Percentiles rank a stretch among this genome's conserved stretches.
Evolutionary conservation across 257 asterid species (phyloP).

Genomic region (Linderniella brevidens): DNA sequence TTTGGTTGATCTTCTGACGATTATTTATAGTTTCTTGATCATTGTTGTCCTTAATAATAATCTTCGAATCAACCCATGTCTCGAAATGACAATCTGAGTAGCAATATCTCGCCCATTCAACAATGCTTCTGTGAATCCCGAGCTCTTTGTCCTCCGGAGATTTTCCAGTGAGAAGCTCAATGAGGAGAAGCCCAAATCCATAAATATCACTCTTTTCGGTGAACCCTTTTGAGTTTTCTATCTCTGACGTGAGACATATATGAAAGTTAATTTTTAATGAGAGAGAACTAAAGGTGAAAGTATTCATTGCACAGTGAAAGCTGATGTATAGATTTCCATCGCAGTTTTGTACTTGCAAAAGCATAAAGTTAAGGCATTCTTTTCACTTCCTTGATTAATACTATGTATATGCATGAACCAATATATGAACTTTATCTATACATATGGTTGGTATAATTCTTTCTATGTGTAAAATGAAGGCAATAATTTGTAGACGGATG

Average conservation of each 20-base stretch:
- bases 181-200: conserved; percentile 49
- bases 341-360: conserved; percentile 13
- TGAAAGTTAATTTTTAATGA: no score
- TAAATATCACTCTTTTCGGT: conserved; percentile 36
- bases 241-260: conserved; percentile 21
- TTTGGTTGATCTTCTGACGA: conserved; percentile 24
- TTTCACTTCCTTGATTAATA: no score
- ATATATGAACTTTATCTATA: neutral
- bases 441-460: neutral
- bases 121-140: conserved; percentile 30
- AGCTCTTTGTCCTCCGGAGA: conserved; percentile 32
- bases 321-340: conserved; percentile 4
- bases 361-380: no score
- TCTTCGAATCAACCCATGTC: conserved; percentile 37
- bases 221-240: conserved; percentile 19
- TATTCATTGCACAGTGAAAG: conserved; percentile 19
- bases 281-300: no score
- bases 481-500: no score
- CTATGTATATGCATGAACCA: conserved; percentile 1
- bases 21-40: conserved; percentile 8
- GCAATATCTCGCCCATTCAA: conserved; percentile 79
- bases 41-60: conserved; percentile 18
- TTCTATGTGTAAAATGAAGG: no score
- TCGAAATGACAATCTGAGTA: conserved; percentile 73
- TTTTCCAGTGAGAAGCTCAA: conserved; percentile 65